Base-by-base conservation (phyloP, 208 protist species). In the Trypanosoma brucei region DNA sequence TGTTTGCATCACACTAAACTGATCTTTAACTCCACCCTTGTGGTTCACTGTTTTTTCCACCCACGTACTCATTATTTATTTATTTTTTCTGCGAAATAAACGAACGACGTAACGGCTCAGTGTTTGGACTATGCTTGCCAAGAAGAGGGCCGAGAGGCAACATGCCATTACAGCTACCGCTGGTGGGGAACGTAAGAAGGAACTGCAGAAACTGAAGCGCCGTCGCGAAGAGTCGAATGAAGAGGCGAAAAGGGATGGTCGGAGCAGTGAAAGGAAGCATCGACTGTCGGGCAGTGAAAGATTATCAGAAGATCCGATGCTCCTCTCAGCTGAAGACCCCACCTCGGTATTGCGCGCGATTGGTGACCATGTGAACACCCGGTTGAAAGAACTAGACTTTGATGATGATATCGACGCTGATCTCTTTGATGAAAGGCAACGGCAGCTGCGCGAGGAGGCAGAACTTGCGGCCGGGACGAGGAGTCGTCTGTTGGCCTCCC, bases 311-410 rank as follows among this genome's bases (percentile, higher is more conserved):
- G 72, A 81, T 37, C 55, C 86, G 11, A 35, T 55, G 44, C 31
- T 39, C 13, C 7, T 61, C 7, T 55, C 42, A n/a, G 45, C 31
- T 9, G 55, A 64, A 49, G 65, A 76, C 35, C 70, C 62, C 1
- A 35, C 58, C 0, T 14, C 58, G n/a, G 35, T 69, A 22, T 77
- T 95, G 8, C 72, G 79, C 2, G 59, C 62, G 6, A 77, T 95
- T 64, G 89, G 89, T 34, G 89, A 93, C 49, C 55, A 95, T 68
- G 78, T 95, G 36, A 84, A 95, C 75, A 93, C 89, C 1, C 89
- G 86, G 9, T 65, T 93, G 45, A 79, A 72, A 30, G 66, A 83
- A 45, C 46, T 79, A 33, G 67, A 70, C 36, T 70, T 68, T 63
- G 65, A 61, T 30, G 81, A 93, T 34, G 86, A 93, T 51, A 51